Evolutionary conservation across 2,329 filamentous ascomycete species (phyloP).

Genomic region (Penicillium capsulatum): DNA sequence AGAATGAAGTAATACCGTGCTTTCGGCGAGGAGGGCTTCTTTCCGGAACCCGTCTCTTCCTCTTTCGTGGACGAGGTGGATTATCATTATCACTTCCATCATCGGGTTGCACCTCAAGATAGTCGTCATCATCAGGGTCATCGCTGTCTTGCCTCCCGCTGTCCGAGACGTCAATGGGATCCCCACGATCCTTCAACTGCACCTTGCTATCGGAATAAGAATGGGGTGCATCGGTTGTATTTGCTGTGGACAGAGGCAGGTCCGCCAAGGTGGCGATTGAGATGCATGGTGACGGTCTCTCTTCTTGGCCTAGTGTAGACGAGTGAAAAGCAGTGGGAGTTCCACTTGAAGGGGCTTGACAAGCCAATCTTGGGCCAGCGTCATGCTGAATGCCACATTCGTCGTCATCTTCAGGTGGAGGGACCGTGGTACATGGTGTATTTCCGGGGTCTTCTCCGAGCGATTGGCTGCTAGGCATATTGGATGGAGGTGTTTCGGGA

Average conservation of each 20-base stretch:
- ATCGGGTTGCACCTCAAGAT: constrained; percentile 1
- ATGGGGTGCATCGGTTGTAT: neutral
- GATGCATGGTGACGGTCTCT: neutral
- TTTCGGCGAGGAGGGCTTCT: constrained; percentile 3
- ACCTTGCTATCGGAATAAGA: neutral
- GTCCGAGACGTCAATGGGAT: neutral
- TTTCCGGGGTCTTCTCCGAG: neutral
- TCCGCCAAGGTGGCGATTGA: no score
- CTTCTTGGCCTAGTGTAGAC: neutral
- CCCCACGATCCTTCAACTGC: neutral
- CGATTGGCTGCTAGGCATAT: neutral
- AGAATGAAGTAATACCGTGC: constrained; percentile 1
- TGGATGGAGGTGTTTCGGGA: neutral
- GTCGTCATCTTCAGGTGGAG: neutral
- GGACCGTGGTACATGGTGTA: neutral
- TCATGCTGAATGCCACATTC: neutral
- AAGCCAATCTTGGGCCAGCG: neutral
- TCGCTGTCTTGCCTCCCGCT: constrained; percentile 1
- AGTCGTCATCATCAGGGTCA: constrained; percentile 3
- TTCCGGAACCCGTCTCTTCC: constrained; percentile 1
- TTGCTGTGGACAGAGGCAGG: neutral
- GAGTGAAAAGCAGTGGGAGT: neutral
- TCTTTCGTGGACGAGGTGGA: constrained; percentile 1
- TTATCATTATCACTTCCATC: neutral
- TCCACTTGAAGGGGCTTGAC: neutral